Conservation (phyloP, 2,329 filamentous ascomycete genomes). For the Neofusicoccum sp. region DNA sequence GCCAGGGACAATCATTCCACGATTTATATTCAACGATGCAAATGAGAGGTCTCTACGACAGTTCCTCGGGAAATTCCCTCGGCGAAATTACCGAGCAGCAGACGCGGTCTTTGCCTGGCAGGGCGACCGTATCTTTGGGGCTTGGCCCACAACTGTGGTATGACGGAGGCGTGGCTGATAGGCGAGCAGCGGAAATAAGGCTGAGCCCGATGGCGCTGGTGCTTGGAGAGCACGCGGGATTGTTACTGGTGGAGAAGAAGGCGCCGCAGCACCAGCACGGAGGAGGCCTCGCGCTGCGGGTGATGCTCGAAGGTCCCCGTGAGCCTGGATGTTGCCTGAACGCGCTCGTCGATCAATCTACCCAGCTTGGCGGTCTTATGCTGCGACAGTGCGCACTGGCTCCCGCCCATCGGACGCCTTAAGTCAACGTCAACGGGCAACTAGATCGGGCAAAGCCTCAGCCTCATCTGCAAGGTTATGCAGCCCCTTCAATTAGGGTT, state of each 20-base stretch:
- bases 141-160: background rate
- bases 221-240: background rate
- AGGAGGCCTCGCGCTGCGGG: background rate
- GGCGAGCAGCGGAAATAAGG: background rate
- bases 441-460: background rate
- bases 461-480: background rate
- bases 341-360: background rate
- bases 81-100: background rate
- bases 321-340: background rate
- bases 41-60: background rate
- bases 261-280: background rate
- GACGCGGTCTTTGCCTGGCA: background rate
- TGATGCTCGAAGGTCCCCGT: background rate
- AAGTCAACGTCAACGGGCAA: background rate
- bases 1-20: background rate
- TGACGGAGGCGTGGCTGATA: background rate
- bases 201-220: background rate
- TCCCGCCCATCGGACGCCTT: background rate
- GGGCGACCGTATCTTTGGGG: background rate
- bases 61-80: background rate
- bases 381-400: background rate
- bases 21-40: background rate
- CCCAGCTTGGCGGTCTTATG: background rate
- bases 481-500: background rate
- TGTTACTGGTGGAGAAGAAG: background rate